Conservation (phyloP, 2,329 filamentous ascomycete species). For the Aspergillus spinulosporus region DNA sequence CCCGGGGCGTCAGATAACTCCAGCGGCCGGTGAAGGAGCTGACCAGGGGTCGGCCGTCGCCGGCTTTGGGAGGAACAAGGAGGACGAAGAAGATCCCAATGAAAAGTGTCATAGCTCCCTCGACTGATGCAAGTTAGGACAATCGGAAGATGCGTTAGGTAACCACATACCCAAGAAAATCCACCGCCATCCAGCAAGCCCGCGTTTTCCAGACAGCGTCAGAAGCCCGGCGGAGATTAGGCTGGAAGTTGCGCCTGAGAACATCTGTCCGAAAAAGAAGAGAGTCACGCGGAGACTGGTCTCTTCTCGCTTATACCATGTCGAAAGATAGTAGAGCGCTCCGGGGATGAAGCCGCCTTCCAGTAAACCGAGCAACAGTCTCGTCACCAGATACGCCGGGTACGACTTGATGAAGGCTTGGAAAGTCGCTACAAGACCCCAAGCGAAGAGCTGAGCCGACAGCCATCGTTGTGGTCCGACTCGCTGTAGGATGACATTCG, state of each 20-base stretch:
- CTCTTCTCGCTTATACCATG: conserved; percentile 57
- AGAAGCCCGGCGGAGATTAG: conserved; percentile 46
- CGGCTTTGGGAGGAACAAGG: conserved; percentile 41
- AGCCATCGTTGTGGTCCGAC: conserved; percentile 56
- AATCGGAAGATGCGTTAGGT: not conserved
- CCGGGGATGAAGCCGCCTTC: conserved; percentile 60
- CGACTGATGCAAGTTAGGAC: conserved; percentile 34
- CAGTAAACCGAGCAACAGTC: conserved; percentile 55
- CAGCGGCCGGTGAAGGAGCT: conserved; percentile 38
- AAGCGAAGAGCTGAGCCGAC: conserved; percentile 55
- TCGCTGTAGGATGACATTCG: conserved; percentile 55
- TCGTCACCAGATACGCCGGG: conserved; percentile 50
- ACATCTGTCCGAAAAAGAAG: conserved; percentile 59
- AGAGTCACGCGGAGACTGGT: conserved; percentile 55
- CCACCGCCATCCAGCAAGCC: conserved; percentile 59
- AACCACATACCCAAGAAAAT: conserved; percentile 45
- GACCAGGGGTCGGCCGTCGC: conserved; percentile 39
- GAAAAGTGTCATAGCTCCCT: conserved; percentile 55
- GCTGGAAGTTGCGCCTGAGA: conserved; percentile 48
- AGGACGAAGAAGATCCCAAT: conserved; percentile 43
- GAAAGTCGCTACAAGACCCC: conserved; percentile 56
- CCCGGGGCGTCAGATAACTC: conserved; percentile 47
- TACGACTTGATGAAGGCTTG: conserved; percentile 55
- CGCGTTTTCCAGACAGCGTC: conserved; percentile 51
- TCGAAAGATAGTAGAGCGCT: conserved; percentile 49